phyloP scores from a whole-genome alignment of 257 asterid species.

The Leonotis leonurus region DNA sequence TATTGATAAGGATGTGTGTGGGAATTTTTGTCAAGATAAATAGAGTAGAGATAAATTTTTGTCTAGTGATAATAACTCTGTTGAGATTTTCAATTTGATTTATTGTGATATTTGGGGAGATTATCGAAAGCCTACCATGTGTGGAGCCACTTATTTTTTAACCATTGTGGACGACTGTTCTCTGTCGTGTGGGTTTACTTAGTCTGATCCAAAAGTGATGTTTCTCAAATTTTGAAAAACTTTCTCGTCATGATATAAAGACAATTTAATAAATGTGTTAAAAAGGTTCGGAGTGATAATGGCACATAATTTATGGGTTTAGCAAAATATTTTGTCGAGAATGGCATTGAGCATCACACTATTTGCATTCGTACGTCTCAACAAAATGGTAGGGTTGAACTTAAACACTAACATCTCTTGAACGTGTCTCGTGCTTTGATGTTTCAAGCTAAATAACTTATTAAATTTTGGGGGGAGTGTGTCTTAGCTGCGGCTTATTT shows the following conservation, averaged over 20 bases:
- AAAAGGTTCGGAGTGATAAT: not conserved
- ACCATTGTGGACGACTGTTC: conserved; percentile 6
- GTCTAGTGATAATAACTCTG: too few species aligned
- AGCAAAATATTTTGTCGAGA: not conserved
- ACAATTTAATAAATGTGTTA: not conserved
- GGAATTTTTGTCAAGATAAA: too few species aligned
- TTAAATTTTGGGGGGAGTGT: too few species aligned
- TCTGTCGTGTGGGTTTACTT: not conserved
- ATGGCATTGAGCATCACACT: not conserved
- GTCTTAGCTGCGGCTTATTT: not conserved
- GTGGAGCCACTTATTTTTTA: not conserved
- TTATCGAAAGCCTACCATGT: not conserved
- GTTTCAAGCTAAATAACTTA: not conserved
- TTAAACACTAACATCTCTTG: not conserved
- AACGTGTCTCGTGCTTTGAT: not conserved
- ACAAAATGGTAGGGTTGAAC: conserved; percentile 7
- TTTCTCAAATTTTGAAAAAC: not conserved
- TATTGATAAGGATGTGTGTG: too few species aligned
- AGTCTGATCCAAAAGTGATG: not conserved
- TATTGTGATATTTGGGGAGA: conserved; percentile 15
- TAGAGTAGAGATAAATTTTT: too few species aligned
- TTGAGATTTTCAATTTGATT: not conserved
- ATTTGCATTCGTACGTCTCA: not conserved
- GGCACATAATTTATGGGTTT: not conserved
- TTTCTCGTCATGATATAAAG: not conserved